phyloP scores from a whole-genome alignment of 768 basidiomycete genomes.

The Termitomyces sp. region DNA sequence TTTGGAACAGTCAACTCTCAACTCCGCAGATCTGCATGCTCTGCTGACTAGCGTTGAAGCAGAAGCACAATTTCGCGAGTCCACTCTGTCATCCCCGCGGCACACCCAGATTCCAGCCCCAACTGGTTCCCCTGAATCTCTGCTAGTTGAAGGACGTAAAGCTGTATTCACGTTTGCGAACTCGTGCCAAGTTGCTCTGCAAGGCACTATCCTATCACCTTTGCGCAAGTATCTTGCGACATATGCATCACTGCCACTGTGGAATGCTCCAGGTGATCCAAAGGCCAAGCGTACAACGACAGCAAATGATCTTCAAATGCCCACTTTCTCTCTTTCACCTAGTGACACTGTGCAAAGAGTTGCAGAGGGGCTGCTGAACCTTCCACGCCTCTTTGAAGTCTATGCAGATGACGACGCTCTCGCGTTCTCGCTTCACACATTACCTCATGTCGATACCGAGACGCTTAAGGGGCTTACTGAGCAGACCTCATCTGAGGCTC shows the following conservation, averaged over 20 bases:
- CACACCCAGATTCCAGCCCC: slow-evolving; percentile 27
- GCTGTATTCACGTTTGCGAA: slow-evolving; percentile 64
- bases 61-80: slow-evolving; percentile 26
- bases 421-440: slow-evolving; percentile 79
- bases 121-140: slow-evolving; percentile 26
- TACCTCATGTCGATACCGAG: slow-evolving; percentile 67
- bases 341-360: slow-evolving; percentile 86
- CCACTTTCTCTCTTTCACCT: slow-evolving; percentile 90
- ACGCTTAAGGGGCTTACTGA: slow-evolving; percentile 45
- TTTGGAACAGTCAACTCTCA: slow-evolving; percentile 82
- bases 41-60: slow-evolving; percentile 53
- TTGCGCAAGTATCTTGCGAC: slow-evolving; percentile 65
- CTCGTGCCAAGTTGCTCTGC: slow-evolving; percentile 73
- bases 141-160: slow-evolving; percentile 52
- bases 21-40: slow-evolving; percentile 70
- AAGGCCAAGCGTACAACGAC: slow-evolving; percentile 41
- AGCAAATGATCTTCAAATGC: slow-evolving; percentile 62
- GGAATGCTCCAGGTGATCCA: slow-evolving; percentile 54
- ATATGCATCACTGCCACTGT: slow-evolving; percentile 68
- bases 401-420: slow-evolving; percentile 92
- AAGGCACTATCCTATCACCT: slow-evolving; percentile 81
- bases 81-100: slow-evolving; percentile 22
- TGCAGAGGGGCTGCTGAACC: slow-evolving; percentile 90
- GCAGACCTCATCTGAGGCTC: slow-evolving; percentile 25
- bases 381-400: slow-evolving; percentile 91